These are phyloP conservation scores for Zoysia pacifica DNA, from an alignment of 176 grass and related monocot species.

Conservation along the genomic window DNA sequence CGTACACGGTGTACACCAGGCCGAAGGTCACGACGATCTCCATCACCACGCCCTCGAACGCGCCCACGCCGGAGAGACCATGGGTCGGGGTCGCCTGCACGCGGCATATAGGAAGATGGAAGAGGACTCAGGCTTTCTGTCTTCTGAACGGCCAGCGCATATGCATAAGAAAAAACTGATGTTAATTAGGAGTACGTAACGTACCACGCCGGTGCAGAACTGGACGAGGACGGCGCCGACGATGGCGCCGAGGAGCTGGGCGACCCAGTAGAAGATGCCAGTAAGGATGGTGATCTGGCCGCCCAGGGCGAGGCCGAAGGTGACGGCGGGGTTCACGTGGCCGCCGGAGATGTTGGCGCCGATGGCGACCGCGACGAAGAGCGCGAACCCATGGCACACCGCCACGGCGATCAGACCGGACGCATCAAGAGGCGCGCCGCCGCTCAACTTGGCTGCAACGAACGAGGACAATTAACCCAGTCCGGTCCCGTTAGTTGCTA, in stretches of 20 bases:
- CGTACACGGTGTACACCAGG: slow-evolving; percentile 77
- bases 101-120: no score
- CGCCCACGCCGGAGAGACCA: slow-evolving; percentile 62
- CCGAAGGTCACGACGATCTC: slow-evolving; percentile 79
- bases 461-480: neutral
- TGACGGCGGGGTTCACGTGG: slow-evolving; percentile 77
- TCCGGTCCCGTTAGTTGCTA: neutral
- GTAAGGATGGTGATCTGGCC: slow-evolving; percentile 88
- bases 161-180: no score
- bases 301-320: slow-evolving; percentile 76
- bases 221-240: slow-evolving; percentile 63
- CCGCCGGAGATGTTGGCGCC: slow-evolving; percentile 82
- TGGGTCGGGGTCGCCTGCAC: slow-evolving; percentile 58
- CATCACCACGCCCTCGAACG: slow-evolving; percentile 70
- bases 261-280: slow-evolving; percentile 78
- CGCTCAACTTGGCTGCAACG: slow-evolving; percentile 54
- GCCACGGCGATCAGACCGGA: slow-evolving; percentile 67
- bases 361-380: slow-evolving; percentile 70
- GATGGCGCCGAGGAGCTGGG: slow-evolving; percentile 73
- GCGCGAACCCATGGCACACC: slow-evolving; percentile 66
- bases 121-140: no score
- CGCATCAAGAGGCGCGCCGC: slow-evolving; percentile 51
- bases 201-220: slow-evolving; percentile 63
- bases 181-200: no score
- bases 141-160: no score